Base-by-base conservation (phyloP, 2,329 filamentous ascomycete species). In the Talaromyces pinophilus region DNA sequence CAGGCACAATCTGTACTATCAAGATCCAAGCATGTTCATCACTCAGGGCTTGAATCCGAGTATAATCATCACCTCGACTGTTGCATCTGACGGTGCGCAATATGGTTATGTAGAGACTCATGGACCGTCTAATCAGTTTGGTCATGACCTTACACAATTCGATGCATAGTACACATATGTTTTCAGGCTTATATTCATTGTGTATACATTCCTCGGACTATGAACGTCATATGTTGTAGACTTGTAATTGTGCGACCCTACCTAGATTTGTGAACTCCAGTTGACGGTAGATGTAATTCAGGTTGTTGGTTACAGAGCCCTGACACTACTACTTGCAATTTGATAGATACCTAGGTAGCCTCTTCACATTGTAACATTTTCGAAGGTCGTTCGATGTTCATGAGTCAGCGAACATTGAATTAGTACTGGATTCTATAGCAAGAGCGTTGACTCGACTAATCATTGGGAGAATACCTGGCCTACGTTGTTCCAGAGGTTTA, bases 21-120 rank as follows among this genome's bases (percentile, higher is more conserved):
- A 59, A 11, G 54, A 57, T 40, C 15, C 50, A 33, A 46, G 52
- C 30, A 57, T 64, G 28, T 40, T 64, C 52, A 5, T 64, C 30
- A 33, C 28, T 19, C 62, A 44, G 38, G 15, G 48, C 15, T 55
- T 40, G 48, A 42, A 13, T 55, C 44, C 62, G 28, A 59, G 17
- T 25, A 40, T 46, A 33, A 40, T 55, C 22, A 28, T 28, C 33
- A 13, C 61, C 15, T 63, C 50, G 57, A 35, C 46, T 48, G 7
- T 61, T 33, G 28, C 42, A 17, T 40, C 62, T 59, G 50, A 40
- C 3, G 30, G 40, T n/a, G 7, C 38, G n/a, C 62, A 57, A 15
- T 15, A 30, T 48, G 50, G 35, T 57, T 28, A 38, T 55, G 38
- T 44, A 59, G 19, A 17, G 25, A 40, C 25, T 11, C 52, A 25